These are phyloP conservation scores for Anthracocystis panici-leucophaei DNA, from an alignment of 1,284 basidiomycete species.

Conservation along the genomic window DNA sequence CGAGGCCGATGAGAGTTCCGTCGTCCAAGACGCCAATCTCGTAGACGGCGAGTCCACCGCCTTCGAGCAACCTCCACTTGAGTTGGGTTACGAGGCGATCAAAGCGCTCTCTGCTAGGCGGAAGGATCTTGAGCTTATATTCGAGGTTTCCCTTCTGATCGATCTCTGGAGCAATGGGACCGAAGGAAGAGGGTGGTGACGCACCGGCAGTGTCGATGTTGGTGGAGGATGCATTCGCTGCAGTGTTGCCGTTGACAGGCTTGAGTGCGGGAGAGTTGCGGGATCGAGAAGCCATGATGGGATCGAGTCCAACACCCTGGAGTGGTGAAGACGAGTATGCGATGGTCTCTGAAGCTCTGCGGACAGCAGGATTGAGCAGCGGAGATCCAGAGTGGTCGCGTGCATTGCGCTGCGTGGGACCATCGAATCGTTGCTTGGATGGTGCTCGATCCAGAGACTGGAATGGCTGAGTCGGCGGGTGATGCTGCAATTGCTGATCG, in stretches of 20 bases:
- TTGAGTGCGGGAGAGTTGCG: constrained; percentile 30
- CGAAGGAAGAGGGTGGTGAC: constrained; percentile 29
- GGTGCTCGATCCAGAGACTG: background rate
- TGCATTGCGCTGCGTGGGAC: constrained; percentile 10
- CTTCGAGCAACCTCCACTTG: constrained; percentile 68
- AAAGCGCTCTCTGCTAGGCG: constrained; percentile 62
- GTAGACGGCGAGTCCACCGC: constrained; percentile 65
- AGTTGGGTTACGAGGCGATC: constrained; percentile 68
- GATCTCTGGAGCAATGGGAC: constrained; percentile 62
- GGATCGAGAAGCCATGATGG: constrained; percentile 29
- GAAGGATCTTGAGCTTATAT: constrained; percentile 68
- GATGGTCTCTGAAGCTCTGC: constrained; percentile 30
- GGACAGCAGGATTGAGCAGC: constrained; percentile 19
- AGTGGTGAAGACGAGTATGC: constrained; percentile 40
- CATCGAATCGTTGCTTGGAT: constrained; percentile 14
- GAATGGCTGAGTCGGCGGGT: background rate
- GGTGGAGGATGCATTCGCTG: background rate
- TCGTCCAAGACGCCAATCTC: constrained; percentile 69
- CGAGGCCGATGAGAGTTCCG: constrained; percentile 63
- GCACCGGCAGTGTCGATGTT: background rate
- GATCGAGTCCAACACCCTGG: constrained; percentile 33
- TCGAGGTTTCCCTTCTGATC: constrained; percentile 67
- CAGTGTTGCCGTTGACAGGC: background rate
- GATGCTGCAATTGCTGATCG: constrained; percentile 33
- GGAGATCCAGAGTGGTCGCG: constrained; percentile 13